These are phyloP conservation scores for Euphorbia peplus DNA, from an alignment of 345 rosid species.

Conservation along the genomic window DNA sequence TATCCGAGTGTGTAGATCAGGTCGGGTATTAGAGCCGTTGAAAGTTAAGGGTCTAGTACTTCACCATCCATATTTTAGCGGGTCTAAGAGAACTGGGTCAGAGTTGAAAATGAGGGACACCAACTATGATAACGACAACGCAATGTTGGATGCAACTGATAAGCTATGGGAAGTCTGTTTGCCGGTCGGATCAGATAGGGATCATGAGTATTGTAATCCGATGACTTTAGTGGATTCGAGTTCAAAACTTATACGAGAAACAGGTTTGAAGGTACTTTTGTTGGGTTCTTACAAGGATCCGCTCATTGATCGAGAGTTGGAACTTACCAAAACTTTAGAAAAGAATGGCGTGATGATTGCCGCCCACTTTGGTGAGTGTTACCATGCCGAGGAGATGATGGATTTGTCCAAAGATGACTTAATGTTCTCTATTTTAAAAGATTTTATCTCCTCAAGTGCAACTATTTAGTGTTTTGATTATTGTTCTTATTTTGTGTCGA, in stretches of 20 bases:
- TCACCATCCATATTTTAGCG: slow-evolving; percentile 62
- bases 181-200: slow-evolving; percentile 49
- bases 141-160: slow-evolving; percentile 32
- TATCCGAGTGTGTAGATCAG: slow-evolving; percentile 24
- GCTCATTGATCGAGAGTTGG: slow-evolving; percentile 5
- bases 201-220: slow-evolving; percentile 61
- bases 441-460: not conserved
- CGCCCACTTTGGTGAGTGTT: not conserved
- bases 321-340: not conserved
- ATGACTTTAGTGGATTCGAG: not conserved
- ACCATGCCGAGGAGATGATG: not conserved
- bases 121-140: slow-evolving; percentile 18
- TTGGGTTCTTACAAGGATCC: slow-evolving; percentile 3
- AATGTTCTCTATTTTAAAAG: not conserved
- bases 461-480: no score
- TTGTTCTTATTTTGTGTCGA: no score
- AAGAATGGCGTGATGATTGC: not conserved
- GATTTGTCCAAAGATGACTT: not conserved
- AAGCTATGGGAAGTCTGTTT: slow-evolving; percentile 53
- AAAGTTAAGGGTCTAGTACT: slow-evolving; percentile 57
- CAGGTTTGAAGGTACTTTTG: not conserved
- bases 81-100: slow-evolving; percentile 38
- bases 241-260: not conserved
- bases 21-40: slow-evolving; percentile 34
- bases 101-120: slow-evolving; percentile 40